Base-by-base conservation (phyloP, 176 grass and related monocot genomes). In the Carex scoparia region DNA sequence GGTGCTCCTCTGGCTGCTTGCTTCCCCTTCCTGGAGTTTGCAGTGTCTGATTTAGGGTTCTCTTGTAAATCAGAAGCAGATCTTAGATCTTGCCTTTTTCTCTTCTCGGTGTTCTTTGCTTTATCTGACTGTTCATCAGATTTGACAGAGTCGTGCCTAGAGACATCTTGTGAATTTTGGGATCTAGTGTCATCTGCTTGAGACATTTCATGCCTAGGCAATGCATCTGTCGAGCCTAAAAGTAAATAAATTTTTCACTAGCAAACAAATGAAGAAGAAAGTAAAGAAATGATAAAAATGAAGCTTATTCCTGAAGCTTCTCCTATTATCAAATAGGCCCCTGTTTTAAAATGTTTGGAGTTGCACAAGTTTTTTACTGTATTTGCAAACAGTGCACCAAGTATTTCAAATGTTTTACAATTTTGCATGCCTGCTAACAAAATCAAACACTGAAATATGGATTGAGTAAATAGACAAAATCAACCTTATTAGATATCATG, bases 151-250 rank as follows among this genome's bases (percentile, higher is more conserved):
- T 99, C 85, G 44, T 81, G 73, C 85, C 74, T 84, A 53, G 81
- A 83, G 42, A 67, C 81, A 65, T 90, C 96, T 53, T 93, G 91
- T 83, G 96, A 99, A 81, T 95, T 93, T 86, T 93, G 88, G 85
- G 96, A 95, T 81, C 88, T 95, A 19, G 87, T 92, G 58, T 99
- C 96, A 87, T 97, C 95, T 81, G 89, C 91, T 72, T 88, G 93
- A 80, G 82, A 85, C 60, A 79, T 51, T 15, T 85, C 83, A 60
- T 88, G 91, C 42, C 87, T 90, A 80, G 84, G 35, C 89, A 91
- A 83, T 67, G 48, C 46, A 93, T 93, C 86, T 56, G 82, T 70
- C 79, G 53, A 79, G 78, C 87, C 86, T 88, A 59, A 69, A 23
- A 84, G 80, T 65, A 89, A 63, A 79, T 77, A 70, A 89, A 65